A percentile compares a stretch with the other conserved stretches of the same genome.
These are phyloP conservation scores for Delphinella strobiligena DNA, from an alignment of 2,329 filamentous ascomycete genomes.

Conservation along the genomic window DNA sequence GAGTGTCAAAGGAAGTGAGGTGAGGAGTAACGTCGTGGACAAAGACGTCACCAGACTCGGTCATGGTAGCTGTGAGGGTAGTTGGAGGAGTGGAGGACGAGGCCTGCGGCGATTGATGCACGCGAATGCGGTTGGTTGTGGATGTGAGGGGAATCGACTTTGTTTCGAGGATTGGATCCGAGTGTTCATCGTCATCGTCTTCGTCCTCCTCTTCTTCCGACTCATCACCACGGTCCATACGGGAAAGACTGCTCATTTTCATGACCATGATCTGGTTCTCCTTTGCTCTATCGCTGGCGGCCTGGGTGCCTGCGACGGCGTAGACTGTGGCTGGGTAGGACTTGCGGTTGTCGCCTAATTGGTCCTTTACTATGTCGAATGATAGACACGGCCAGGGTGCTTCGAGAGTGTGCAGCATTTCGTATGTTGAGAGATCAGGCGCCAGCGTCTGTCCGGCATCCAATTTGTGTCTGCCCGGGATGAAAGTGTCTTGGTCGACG, in stretches of 20 bases:
- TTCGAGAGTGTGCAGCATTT: conserved; percentile 91
- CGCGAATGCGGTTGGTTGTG: conserved; percentile 87
- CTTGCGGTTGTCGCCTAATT: conserved; percentile 76
- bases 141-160: conserved; percentile 75
- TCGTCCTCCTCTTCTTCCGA: conserved; percentile 59
- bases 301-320: conserved; percentile 88
- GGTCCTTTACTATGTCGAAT: conserved; percentile 81
- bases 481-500: conserved; percentile 87
- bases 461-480: conserved; percentile 85
- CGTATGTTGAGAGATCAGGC: conserved; percentile 87
- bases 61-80: conserved; percentile 83
- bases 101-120: conserved; percentile 63
- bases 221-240: conserved; percentile 64
- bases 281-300: conserved; percentile 57
- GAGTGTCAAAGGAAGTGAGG: conserved; percentile 77
- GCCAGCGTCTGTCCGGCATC: conserved; percentile 82
- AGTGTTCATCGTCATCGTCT: conserved; percentile 55
- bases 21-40: conserved; percentile 93
- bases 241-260: conserved; percentile 85
- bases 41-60: conserved; percentile 74
- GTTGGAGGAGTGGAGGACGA: conserved; percentile 61
- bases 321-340: conserved; percentile 95
- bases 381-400: conserved; percentile 96
- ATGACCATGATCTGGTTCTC: conserved; percentile 94
- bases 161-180: conserved; percentile 88